Conservation (phyloP, 192 early-diverging fungal species). For the Rhizophagus prolifer region DNA sequence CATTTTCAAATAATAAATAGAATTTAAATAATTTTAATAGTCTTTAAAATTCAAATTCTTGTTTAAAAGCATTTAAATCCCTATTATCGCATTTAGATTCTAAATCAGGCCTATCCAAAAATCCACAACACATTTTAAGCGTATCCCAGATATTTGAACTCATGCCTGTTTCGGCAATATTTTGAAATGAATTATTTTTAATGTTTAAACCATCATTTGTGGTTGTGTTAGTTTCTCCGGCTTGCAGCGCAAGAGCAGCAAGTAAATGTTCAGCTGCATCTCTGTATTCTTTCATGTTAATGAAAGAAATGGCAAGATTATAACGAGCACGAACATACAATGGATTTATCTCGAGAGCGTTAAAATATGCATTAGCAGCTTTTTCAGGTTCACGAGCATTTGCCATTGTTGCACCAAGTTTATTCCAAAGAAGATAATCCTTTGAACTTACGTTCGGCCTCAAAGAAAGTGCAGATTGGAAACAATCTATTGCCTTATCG, state of each 20-base stretch:
- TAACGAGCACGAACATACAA: constrained; percentile 93
- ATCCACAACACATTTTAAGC: constrained; percentile 71
- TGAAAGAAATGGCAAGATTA: constrained; percentile 91
- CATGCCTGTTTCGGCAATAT: constrained; percentile 54
- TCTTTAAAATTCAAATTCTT: constrained; percentile 81
- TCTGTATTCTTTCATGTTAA: constrained; percentile 81
- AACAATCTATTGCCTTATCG: constrained; percentile 96
- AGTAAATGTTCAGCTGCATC: constrained; percentile 94
- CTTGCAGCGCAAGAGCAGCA: constrained; percentile 81
- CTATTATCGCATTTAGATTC: constrained; percentile 74
- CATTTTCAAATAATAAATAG: too few species aligned
- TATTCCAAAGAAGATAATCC: constrained; percentile 96
- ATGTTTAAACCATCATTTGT: constrained; percentile 35
- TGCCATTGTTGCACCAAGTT: constrained; percentile 94
- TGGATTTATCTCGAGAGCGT: constrained; percentile 93
- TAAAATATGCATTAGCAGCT: constrained; percentile 92
- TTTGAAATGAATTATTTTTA: constrained; percentile 36
- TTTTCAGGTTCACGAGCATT: constrained; percentile 74
- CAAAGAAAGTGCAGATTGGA: constrained; percentile 82
- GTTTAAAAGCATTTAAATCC: constrained; percentile 78
- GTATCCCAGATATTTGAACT: constrained; percentile 83
- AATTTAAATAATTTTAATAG: too few species aligned
- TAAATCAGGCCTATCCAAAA: constrained; percentile 80
- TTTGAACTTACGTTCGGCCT: constrained; percentile 68
- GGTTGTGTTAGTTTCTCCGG: constrained; percentile 44